Base-by-base conservation (phyloP, 495 filamentous ascomycete species). In the Lophium mytilinum region DNA sequence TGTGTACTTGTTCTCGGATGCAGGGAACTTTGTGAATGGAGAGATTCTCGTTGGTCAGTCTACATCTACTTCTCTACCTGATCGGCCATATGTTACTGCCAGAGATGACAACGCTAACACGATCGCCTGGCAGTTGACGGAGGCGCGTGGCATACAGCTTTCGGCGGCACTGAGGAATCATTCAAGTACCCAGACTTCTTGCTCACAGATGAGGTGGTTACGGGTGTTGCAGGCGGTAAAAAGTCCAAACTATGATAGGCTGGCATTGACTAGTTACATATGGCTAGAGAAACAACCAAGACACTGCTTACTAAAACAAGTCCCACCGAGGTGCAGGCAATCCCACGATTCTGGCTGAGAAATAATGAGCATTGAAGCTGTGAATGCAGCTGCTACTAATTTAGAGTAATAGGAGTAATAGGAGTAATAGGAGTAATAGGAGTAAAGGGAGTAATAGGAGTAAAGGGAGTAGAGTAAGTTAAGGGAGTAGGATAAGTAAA, bases 21-120 rank as follows among this genome's bases (percentile, higher is more conserved):
- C 87, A 0, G 91, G 87, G 3, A 90, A 83, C 64, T 96, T 87
- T 66, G 80, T 96, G 8, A 94, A 83, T 60, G 89, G 89, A 1
- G 82, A 85, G 39, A 79, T 79, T 5, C 69, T 95, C 9, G 87
- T 95, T 46, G 88, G 70, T 69, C 37, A 69, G 69, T 58, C 15
- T 35, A 12, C 11, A 12, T 14, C 9, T 53, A 40, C 14, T 40
- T 46, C 17, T n/a, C 11, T 11, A 11, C 1, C 18, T 17, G 0
- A 21, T 12, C 52, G 51, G 1, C 18, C 37, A 17, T n/a, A 37
- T 24, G 34, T 12, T 40, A 34, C 52, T 59, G 21, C 56, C 15
- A 61, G 10, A 45, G 47, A 24, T 49, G 9, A 18, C 39, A 37
- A 39, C 18, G 43, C 6, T 14, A 21, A 14, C 33, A 18, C 14